phyloP scores from a whole-genome alignment of 1,284 basidiomycete species.

The Singerocomus inundabilis region DNA sequence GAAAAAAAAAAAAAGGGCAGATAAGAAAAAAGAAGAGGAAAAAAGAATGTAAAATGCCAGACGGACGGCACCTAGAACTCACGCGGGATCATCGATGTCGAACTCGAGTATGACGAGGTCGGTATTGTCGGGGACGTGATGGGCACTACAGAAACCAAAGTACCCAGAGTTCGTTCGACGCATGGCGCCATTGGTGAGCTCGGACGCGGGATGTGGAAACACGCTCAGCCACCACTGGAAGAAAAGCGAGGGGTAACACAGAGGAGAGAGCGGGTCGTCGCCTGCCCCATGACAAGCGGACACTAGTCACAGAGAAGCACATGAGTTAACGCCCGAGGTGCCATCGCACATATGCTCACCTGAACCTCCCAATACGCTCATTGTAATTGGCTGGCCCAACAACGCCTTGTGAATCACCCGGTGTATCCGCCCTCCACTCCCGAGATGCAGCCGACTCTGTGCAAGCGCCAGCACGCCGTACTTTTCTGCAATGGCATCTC shows the following conservation, averaged over 20 bases:
- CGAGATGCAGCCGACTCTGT: slow-evolving; percentile 76
- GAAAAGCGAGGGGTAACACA: slow-evolving; percentile 87
- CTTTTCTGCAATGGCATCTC: slow-evolving; percentile 73
- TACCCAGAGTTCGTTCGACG: slow-evolving; percentile 86
- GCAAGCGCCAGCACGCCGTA: slow-evolving; percentile 78
- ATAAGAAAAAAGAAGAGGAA: no score
- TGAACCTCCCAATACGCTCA: slow-evolving; percentile 88
- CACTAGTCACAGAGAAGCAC: slow-evolving; percentile 44
- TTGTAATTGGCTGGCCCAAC: slow-evolving; percentile 83
- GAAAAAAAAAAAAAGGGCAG: background rate
- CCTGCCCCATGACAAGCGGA: slow-evolving; percentile 93
- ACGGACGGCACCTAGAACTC: slow-evolving; percentile 34
- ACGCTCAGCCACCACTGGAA: slow-evolving; percentile 95
- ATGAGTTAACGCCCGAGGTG: background rate
- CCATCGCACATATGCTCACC: slow-evolving; percentile 47
- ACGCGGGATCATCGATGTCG: slow-evolving; percentile 86
- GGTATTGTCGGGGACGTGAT: slow-evolving; percentile 88
- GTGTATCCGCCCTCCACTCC: slow-evolving; percentile 83
- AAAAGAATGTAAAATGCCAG: background rate
- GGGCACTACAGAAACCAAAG: slow-evolving; percentile 87
- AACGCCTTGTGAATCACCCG: slow-evolving; percentile 83
- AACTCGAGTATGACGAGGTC: slow-evolving; percentile 94
- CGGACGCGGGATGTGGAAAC: slow-evolving; percentile 92
- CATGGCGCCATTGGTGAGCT: slow-evolving; percentile 94
- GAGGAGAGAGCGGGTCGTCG: slow-evolving; percentile 82